phyloP scores from a whole-genome alignment of 2,329 filamentous ascomycete species.

The Fusarium tanahbumbuense region DNA sequence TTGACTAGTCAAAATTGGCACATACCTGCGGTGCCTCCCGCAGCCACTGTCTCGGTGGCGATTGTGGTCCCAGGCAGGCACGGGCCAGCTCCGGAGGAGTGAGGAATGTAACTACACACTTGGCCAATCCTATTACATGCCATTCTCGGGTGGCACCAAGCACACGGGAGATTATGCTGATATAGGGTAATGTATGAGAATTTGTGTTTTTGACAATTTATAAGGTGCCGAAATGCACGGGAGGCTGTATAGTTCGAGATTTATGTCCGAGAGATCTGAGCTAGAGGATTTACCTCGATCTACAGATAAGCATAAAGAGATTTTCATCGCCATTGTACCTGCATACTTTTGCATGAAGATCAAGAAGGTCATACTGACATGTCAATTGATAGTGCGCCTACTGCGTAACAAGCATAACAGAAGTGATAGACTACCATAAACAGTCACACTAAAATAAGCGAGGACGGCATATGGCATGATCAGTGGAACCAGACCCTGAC shows the following conservation, averaged over 20 bases:
- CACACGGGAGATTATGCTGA: not conserved
- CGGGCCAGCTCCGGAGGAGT: not conserved
- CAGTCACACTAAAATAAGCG: not conserved
- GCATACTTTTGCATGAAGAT: not conserved
- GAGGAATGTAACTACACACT: constrained; percentile 1
- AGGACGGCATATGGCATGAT: not conserved
- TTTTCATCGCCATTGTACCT: not conserved
- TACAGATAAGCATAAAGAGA: not conserved
- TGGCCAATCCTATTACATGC: constrained; percentile 19
- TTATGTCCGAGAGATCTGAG: not conserved
- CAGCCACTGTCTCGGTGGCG: not conserved
- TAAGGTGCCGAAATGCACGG: fast-evolving
- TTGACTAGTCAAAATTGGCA: fast-evolving
- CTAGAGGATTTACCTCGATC: not conserved
- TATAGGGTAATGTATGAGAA: not conserved
- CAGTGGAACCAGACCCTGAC: not conserved
- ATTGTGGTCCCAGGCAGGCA: not conserved
- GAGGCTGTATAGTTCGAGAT: not conserved
- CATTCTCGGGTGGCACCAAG: not conserved
- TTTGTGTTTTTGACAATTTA: no score
- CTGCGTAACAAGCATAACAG: no score
- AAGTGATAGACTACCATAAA: not conserved
- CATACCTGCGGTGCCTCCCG: constrained; percentile 5
- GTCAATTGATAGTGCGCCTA: no score
- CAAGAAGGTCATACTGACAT: not conserved